A percentile compares a stretch with the other conserved stretches of the same genome.
Conservation (phyloP, 805 yeast genomes). For the Candida coleopterorum region DNA sequence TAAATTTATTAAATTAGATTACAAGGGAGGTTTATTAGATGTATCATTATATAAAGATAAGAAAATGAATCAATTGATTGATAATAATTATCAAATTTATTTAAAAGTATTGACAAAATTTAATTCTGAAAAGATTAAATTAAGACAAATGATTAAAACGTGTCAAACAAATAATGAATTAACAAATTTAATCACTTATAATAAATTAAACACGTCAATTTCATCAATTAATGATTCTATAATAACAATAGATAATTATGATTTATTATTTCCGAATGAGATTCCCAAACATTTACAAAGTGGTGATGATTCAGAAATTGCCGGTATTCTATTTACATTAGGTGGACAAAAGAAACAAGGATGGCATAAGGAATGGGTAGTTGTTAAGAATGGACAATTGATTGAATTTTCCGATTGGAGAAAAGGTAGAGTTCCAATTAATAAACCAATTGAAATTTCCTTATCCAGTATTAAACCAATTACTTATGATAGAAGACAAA, state of each 20-base stretch:
- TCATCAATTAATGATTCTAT: slow-evolving; percentile 12
- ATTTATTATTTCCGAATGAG: slow-evolving; percentile 22
- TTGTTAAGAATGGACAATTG: slow-evolving; percentile 60
- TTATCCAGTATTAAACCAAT: slow-evolving; percentile 57
- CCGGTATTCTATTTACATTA: slow-evolving; percentile 52
- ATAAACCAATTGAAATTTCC: slow-evolving; percentile 66
- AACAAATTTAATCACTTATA: slow-evolving; percentile 25
- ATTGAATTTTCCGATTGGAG: slow-evolving; percentile 80
- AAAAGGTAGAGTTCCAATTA: slow-evolving; percentile 55
- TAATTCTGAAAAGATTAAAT: slow-evolving; percentile 37
- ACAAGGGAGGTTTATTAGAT: slow-evolving; percentile 12
- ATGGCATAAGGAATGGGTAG: slow-evolving; percentile 92
- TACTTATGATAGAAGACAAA: slow-evolving; percentile 42
- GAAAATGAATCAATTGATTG: slow-evolving; percentile 10
- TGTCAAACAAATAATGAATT: slow-evolving; percentile 36
- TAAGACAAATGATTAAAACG: slow-evolving; percentile 39
- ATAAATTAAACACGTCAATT: slow-evolving; percentile 16
- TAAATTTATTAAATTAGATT: slow-evolving; percentile 25
- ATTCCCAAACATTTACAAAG: slow-evolving; percentile 5
- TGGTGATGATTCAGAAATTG: slow-evolving; percentile 23
- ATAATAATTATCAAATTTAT: slow-evolving; percentile 25
- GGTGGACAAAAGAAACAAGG: slow-evolving; percentile 61
- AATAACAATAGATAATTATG: slow-evolving; percentile 24
- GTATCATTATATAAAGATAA: slow-evolving; percentile 10
- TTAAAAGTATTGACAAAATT: slow-evolving; percentile 31